phyloP scores from a whole-genome alignment of 805 yeast species.

The Saccharomycopsis babjevae region DNA sequence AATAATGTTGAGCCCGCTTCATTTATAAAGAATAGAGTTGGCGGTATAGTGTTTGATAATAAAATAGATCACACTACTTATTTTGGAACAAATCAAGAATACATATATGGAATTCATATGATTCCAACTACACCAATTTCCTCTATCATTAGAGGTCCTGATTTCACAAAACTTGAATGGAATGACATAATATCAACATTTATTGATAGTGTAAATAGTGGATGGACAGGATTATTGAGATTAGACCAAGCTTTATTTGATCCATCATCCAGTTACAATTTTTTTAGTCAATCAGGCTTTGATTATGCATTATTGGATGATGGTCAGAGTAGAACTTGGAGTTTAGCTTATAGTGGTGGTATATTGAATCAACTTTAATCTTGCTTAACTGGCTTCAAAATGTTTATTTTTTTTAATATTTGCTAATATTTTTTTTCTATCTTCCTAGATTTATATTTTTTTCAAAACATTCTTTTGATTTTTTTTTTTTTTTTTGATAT shows the following conservation, averaged over 20 bases:
- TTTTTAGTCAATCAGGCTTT: slow-evolving; percentile 30
- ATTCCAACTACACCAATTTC: slow-evolving; percentile 63
- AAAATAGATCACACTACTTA: slow-evolving; percentile 63
- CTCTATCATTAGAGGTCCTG: slow-evolving; percentile 42
- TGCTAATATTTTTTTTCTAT: too few species aligned
- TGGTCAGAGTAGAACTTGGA: slow-evolving; percentile 57
- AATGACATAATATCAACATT: slow-evolving; percentile 9
- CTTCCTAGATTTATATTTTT: too few species aligned
- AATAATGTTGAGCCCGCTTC: slow-evolving; percentile 37
- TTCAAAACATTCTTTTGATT: neutral
- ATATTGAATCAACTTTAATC: neutral
- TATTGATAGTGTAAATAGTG: slow-evolving; percentile 1
- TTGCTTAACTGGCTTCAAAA: neutral
- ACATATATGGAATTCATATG: slow-evolving; percentile 73
- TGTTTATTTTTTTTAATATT: neutral
- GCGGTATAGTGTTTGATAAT: slow-evolving; percentile 63
- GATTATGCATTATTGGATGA: slow-evolving; percentile 39
- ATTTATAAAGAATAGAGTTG: slow-evolving; percentile 46
- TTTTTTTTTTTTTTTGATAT: neutral
- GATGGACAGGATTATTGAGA: slow-evolving; percentile 24
- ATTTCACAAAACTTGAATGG: slow-evolving; percentile 57
- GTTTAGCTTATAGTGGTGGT: slow-evolving; percentile 27
- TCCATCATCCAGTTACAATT: slow-evolving; percentile 32
- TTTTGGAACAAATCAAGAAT: slow-evolving; percentile 51
- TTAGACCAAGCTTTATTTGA: slow-evolving; percentile 37